Conservation (phyloP, 2,329 filamentous ascomycete genomes). For the Pseudogymnoascus sp. region DNA sequence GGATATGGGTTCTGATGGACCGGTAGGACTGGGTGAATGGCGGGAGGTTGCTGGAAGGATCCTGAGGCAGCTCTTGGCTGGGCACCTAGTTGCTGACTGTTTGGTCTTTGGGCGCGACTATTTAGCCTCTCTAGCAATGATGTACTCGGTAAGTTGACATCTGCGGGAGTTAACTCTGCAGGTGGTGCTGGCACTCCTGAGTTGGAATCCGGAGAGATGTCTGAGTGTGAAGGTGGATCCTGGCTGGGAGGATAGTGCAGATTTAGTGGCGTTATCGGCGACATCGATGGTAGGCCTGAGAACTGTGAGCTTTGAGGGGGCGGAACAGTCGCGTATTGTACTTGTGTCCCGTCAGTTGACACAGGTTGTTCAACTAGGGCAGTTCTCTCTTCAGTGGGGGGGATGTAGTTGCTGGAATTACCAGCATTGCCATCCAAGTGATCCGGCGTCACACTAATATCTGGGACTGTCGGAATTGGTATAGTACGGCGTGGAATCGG, state of each 20-base stretch:
- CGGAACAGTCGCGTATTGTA: neutral
- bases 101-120: neutral
- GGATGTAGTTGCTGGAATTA: neutral
- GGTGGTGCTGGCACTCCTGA: constrained; percentile 9
- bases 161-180: constrained; percentile 9
- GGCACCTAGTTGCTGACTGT: neutral
- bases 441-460: neutral
- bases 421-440: neutral
- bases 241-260: constrained; percentile 11
- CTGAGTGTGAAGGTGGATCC: neutral
- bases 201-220: constrained; percentile 11
- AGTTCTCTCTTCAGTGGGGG: neutral
- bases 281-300: neutral
- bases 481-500: neutral
- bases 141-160: neutral
- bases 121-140: constrained; percentile 3
- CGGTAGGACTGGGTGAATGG: neutral
- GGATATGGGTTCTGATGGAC: neutral
- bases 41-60: neutral
- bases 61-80: neutral
- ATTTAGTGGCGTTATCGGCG: neutral
- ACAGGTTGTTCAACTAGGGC: neutral
- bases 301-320: neutral
- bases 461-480: neutral
- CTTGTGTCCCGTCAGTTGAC: neutral